Evolutionary conservation across 768 basidiomycete genomes (phyloP), one percentile per base, ranked within the genome.

Genomic region (Clavaria fumosa): DNA sequence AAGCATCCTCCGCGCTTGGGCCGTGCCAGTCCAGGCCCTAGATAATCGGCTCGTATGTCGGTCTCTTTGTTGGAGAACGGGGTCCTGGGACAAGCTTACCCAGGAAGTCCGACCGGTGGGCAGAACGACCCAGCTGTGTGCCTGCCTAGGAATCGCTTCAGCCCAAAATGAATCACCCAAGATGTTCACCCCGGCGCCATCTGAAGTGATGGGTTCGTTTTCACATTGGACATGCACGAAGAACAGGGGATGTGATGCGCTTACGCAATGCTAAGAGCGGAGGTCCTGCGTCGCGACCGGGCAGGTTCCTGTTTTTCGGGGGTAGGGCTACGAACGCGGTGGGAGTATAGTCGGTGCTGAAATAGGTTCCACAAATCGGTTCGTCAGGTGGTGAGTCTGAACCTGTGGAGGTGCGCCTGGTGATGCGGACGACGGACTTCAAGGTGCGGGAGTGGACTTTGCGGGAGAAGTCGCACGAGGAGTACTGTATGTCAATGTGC

Each of bases 1-100:
- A 83, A 1, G 70, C 78, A 49, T 90, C 84, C 10, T 56, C 52
- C 7, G 77, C 63, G 48, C 83, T 86, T 3, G 77, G 75, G 0
- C 88, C 90, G 48, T 86, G 90, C 89, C 89, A 93, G 53, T 95
- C 90, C 31, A 90, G 63, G 1, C 89, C 89, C 83, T 85, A 36
- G 11, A 21, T 22, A 12, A 31, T 30, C 24, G 7, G n/a, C n/a
- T n/a, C n/a, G n/a, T n/a, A n/a, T n/a, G n/a, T n/a, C n/a, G n/a
- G n/a, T n/a, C n/a, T n/a, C n/a, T 15, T 23, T 18, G 35, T 11
- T 36, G 18, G 20, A 32, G 23, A 30, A 23, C 4, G 17, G n/a
- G 23, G n/a, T n/a, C n/a, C 38, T 17, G 11, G 20, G 7, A 42
- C 14, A 14, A 20, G 7, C 34, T 57, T 34, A 78, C 82, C 89